These are phyloP conservation scores for Aspergillus pseudotamarii DNA, from an alignment of 2,329 filamentous ascomycete genomes.

Conservation along the genomic window DNA sequence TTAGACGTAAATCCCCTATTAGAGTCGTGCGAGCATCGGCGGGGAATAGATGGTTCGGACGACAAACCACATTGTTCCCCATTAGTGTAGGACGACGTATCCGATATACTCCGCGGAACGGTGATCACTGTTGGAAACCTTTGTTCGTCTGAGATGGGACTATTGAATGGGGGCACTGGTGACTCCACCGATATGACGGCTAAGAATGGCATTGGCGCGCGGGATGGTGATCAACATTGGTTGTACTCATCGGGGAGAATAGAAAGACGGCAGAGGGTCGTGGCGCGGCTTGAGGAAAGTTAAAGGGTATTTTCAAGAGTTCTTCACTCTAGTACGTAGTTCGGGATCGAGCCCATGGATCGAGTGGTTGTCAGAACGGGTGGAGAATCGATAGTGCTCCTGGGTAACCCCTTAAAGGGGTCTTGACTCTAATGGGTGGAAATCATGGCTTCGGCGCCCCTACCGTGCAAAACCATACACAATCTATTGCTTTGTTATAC, in stretches of 20 bases:
- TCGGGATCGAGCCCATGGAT: slow-evolving; percentile 18
- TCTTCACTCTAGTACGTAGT: slow-evolving; percentile 8
- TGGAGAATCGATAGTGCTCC: slow-evolving; percentile 10
- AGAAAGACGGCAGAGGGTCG: slow-evolving; percentile 1
- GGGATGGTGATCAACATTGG: not conserved
- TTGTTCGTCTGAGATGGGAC: not conserved
- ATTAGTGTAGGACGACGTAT: not conserved
- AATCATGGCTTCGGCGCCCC: too few relatives aligned
- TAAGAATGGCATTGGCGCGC: not conserved
- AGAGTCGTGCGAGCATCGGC: not conserved
- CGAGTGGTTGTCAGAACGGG: slow-evolving; percentile 16
- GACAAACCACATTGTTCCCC: not conserved
- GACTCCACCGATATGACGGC: not conserved
- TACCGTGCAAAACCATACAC: not conserved
- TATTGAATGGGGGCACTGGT: not conserved
- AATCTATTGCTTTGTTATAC: not conserved
- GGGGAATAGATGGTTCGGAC: not conserved
- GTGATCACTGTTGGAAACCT: not conserved
- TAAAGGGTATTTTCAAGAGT: slow-evolving; percentile 10
- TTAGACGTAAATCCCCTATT: not conserved
- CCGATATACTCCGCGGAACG: not conserved
- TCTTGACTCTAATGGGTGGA: not conserved
- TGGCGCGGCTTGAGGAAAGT: slow-evolving; percentile 2
- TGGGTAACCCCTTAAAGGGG: slow-evolving; percentile 9
- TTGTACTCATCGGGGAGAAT: not conserved